These are phyloP conservation scores for Canna indica DNA, from an alignment of 176 grass and related monocot species.

Conservation along the genomic window DNA sequence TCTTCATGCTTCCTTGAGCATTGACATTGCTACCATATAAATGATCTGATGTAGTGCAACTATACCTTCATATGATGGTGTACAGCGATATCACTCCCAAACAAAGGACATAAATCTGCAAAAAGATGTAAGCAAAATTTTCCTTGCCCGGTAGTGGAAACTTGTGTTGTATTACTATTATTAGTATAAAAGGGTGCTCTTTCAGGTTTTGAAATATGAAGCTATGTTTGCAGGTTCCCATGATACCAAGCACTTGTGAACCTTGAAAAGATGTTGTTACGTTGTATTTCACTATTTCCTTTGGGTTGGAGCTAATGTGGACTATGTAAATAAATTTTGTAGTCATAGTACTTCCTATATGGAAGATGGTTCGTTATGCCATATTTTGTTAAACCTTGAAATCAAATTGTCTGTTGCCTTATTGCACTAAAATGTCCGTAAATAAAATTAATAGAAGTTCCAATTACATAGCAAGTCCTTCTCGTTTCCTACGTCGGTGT, in stretches of 20 bases:
- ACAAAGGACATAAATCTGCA: background rate
- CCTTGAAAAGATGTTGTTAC: background rate
- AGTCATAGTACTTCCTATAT: background rate
- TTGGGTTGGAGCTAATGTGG: background rate
- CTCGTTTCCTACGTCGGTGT: background rate
- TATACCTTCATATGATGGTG: background rate
- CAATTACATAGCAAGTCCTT: background rate
- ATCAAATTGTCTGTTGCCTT: background rate
- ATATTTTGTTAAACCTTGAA: background rate
- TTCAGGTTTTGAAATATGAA: background rate
- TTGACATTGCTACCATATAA: background rate
- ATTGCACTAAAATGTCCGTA: background rate
- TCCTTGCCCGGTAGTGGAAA: background rate
- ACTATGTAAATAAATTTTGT: constrained; percentile 3
- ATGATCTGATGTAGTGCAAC: background rate
- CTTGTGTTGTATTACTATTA: background rate
- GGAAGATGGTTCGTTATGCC: background rate
- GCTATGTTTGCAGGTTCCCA: background rate
- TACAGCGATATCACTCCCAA: constrained; percentile 1
- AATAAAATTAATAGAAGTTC: background rate
- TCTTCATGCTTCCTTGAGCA: background rate
- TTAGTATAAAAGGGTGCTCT: background rate
- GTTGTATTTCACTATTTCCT: background rate
- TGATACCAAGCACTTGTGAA: background rate
- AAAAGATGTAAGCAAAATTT: background rate